These are phyloP conservation scores for Lizonia empirigonia DNA, from an alignment of 2,329 filamentous ascomycete species.

Conservation along the genomic window DNA sequence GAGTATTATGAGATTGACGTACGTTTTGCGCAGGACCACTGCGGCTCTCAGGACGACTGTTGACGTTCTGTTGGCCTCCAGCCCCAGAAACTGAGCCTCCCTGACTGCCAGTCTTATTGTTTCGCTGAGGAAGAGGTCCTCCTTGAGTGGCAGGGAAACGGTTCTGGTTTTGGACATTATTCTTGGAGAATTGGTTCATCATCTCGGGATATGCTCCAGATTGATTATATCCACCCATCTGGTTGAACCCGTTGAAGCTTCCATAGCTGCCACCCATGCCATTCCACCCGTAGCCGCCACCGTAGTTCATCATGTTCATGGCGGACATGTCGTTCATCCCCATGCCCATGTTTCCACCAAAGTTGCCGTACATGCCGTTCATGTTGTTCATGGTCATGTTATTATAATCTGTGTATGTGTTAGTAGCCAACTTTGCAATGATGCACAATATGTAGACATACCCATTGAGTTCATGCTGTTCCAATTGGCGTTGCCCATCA, in stretches of 20 bases:
- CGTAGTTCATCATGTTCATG: constrained; percentile 71
- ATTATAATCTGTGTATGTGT: constrained; percentile 35
- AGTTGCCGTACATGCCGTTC: constrained; percentile 78
- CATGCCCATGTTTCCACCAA: constrained; percentile 71
- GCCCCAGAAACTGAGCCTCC: constrained; percentile 38
- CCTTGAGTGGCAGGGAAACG: constrained; percentile 75
- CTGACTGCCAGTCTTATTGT: constrained; percentile 51
- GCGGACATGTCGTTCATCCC: constrained; percentile 75
- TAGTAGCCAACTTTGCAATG: constrained; percentile 26
- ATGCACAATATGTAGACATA: constrained; percentile 56
- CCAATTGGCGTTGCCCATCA: constrained; percentile 66
- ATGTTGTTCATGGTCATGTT: constrained; percentile 76
- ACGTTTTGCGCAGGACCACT: constrained; percentile 39
- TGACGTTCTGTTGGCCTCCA: constrained; percentile 29
- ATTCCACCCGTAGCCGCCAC: constrained; percentile 69
- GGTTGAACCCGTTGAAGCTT: constrained; percentile 55
- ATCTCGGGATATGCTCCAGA: constrained; percentile 55
- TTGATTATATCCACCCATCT: constrained; percentile 60
- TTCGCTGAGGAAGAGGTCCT: constrained; percentile 54
- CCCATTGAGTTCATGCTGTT: constrained; percentile 78
- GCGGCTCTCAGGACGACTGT: constrained; percentile 41
- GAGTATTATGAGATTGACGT: constrained; percentile 38
- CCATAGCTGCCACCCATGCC: constrained; percentile 75
- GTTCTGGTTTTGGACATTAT: constrained; percentile 71
- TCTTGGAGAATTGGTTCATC: constrained; percentile 63